phyloP scores from a whole-genome alignment of 2,329 filamentous ascomycete genomes.

The Penicillium sp. region DNA sequence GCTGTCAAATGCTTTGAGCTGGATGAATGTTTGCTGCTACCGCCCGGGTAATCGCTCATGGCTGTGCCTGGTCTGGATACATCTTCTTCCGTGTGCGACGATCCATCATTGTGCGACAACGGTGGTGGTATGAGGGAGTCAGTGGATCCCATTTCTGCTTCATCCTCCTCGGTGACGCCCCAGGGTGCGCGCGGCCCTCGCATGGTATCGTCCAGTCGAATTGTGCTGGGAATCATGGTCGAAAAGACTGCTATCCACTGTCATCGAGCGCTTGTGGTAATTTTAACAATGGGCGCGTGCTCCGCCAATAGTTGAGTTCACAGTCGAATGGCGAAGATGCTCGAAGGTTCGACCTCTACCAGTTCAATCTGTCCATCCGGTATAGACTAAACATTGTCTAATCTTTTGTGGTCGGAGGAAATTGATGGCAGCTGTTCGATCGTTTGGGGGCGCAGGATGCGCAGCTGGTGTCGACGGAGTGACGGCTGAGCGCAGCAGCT shows the following conservation, averaged over 20 bases:
- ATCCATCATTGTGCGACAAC: conserved; percentile 24
- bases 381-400: conserved; percentile 14
- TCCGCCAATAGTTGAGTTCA: background rate
- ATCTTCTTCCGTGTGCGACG: conserved; percentile 24
- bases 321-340: background rate
- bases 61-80: conserved; percentile 22
- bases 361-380: conserved; percentile 1
- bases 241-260: background rate
- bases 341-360: conserved; percentile 7
- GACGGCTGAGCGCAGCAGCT: background rate
- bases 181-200: conserved; percentile 29
- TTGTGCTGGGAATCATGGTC: conserved; percentile 32
- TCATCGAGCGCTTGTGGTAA: background rate
- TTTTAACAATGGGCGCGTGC: background rate
- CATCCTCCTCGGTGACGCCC: conserved; percentile 30
- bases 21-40: conserved; percentile 16
- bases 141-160: conserved; percentile 20
- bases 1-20: conserved; percentile 30
- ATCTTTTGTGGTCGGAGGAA: conserved; percentile 1
- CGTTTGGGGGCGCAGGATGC: background rate
- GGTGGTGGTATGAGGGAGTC: conserved; percentile 24
- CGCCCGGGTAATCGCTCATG: conserved; percentile 19
- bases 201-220: conserved; percentile 34
- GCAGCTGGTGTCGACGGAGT: background rate
- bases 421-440: background rate